A percentile compares a stretch with the other conserved stretches of the same genome.
Conservation (phyloP, 2,329 filamentous ascomycete species). For the Ceratocystis albifundus region DNA sequence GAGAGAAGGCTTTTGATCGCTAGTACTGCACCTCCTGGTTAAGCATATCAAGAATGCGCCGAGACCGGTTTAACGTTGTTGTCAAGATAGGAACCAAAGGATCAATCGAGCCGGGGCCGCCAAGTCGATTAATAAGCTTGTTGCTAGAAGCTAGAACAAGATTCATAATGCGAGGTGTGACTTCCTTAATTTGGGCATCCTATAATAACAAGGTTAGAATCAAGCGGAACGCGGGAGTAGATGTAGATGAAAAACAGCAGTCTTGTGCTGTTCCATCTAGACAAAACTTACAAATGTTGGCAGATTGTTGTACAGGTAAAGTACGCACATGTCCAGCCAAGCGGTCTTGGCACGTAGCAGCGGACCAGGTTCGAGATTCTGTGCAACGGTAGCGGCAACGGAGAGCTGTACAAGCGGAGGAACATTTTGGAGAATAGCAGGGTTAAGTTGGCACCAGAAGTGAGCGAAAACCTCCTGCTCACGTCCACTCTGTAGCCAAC, state of each 20-base stretch:
- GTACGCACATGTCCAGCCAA: slow-evolving; percentile 51
- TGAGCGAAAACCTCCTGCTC: slow-evolving; percentile 51
- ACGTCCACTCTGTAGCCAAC: slow-evolving; percentile 54
- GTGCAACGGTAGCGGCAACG: slow-evolving; percentile 51
- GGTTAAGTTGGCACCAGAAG: slow-evolving; percentile 29
- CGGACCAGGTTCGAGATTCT: slow-evolving; percentile 43
- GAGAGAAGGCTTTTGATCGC: not conserved
- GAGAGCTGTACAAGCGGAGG: slow-evolving; percentile 53
- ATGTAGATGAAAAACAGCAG: not conserved
- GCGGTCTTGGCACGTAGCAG: slow-evolving; percentile 45
- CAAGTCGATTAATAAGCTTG: slow-evolving; percentile 41
- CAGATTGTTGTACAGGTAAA: slow-evolving; percentile 40
- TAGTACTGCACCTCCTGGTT: slow-evolving; percentile 14
- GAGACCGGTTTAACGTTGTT: slow-evolving; percentile 33
- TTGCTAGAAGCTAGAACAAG: slow-evolving; percentile 43
- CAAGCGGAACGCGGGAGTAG: not conserved
- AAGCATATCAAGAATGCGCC: slow-evolving; percentile 28
- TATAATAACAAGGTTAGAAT: slow-evolving; percentile 30
- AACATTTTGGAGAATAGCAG: slow-evolving; percentile 40
- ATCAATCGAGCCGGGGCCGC: slow-evolving; percentile 31
- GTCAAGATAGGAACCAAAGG: slow-evolving; percentile 39
- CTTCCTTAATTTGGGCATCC: slow-evolving; percentile 44
- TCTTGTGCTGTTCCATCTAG: not conserved
- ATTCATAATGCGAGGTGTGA: slow-evolving; percentile 46
- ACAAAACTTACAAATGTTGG: slow-evolving; percentile 40